A percentile compares a stretch with the other conserved stretches of the same genome.
Conservation (phyloP, 495 filamentous ascomycete genomes). For the Penicillium ucsense region DNA sequence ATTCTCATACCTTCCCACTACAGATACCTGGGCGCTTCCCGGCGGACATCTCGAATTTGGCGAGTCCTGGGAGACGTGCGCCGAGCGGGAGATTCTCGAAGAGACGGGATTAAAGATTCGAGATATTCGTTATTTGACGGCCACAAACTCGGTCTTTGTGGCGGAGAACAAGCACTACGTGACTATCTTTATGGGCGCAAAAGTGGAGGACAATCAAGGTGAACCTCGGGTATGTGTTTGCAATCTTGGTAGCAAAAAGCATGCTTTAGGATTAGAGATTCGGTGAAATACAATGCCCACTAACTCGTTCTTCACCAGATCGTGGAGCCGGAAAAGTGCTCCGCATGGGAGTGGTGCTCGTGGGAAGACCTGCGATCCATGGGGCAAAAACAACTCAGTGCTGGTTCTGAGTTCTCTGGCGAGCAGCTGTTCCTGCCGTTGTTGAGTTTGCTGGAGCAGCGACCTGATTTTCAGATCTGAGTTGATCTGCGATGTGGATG, state of each 20-base stretch:
- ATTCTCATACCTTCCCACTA: neutral
- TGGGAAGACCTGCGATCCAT: conserved; percentile 34
- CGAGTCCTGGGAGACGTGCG: conserved; percentile 48
- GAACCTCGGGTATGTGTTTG: conserved; percentile 39
- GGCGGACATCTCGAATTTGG: conserved; percentile 62
- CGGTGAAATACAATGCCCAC: neutral
- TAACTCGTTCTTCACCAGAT: conserved; percentile 8
- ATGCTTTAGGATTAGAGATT: too few relatives aligned
- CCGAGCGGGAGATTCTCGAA: conserved; percentile 54
- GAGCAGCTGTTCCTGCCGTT: conserved; percentile 47
- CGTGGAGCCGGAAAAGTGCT: conserved; percentile 57
- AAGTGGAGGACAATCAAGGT: conserved; percentile 25
- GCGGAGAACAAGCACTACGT: conserved; percentile 51
- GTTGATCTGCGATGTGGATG: too few relatives aligned
- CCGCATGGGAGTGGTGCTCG: conserved; percentile 49
- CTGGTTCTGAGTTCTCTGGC: conserved; percentile 7
- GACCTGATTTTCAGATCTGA: conserved; percentile 18
- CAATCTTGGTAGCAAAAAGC: too few relatives aligned
- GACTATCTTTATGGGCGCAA: conserved; percentile 49
- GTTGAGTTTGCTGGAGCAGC: conserved; percentile 39
- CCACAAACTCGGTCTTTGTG: conserved; percentile 51
- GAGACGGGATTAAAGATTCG: conserved; percentile 52
- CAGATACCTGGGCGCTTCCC: conserved; percentile 52
- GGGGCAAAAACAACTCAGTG: conserved; percentile 3
- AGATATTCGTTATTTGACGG: conserved; percentile 37